Evolutionary conservation across 495 filamentous ascomycete species (phyloP).

Genomic region (Daldinia caldariorum): DNA sequence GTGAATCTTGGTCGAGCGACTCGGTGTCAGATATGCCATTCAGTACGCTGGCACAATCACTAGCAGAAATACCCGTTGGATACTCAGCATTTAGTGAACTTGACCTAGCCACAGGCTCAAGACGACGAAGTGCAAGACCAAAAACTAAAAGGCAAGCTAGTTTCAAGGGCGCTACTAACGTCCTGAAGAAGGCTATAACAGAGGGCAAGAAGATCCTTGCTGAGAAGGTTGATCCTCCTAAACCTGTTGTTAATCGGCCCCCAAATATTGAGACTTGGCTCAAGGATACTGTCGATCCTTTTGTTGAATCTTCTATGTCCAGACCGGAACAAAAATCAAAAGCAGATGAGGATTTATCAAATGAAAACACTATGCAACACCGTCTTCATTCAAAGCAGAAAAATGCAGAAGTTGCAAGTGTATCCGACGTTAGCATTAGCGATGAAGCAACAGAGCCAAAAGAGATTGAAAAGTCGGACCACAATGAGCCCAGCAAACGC

Average conservation of each 20-base stretch:
- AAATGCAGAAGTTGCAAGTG: slow-evolving; percentile 18
- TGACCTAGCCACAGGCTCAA: slow-evolving; percentile 60
- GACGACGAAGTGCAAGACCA: slow-evolving; percentile 52
- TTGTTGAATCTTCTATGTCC: slow-evolving; percentile 64
- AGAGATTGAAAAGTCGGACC: slow-evolving; percentile 38
- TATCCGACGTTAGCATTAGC: slow-evolving; percentile 23
- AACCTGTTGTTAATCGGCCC: slow-evolving; percentile 58
- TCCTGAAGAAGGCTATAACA: slow-evolving; percentile 63
- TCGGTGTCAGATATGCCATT: slow-evolving; percentile 51
- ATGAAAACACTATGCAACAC: slow-evolving; percentile 36
- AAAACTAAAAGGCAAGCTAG: slow-evolving; percentile 57
- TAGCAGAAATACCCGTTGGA: slow-evolving; percentile 65
- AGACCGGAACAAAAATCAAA: slow-evolving; percentile 35
- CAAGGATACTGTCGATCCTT: slow-evolving; percentile 76
- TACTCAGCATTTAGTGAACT: slow-evolving; percentile 68
- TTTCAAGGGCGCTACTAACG: slow-evolving; percentile 63
- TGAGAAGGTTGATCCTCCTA: slow-evolving; percentile 62
- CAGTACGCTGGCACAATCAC: slow-evolving; percentile 55
- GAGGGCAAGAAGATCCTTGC: slow-evolving; percentile 65
- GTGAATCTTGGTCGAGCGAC: slow-evolving; percentile 45
- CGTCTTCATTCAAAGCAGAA: slow-evolving; percentile 29
- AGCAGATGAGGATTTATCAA: slow-evolving; percentile 41
- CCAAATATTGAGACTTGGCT: slow-evolving; percentile 81
- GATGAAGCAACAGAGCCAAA: slow-evolving; percentile 15
- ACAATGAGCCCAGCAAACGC: slow-evolving; percentile 38